These are phyloP conservation scores for Chondrus crispus DNA, from an alignment of 23 red algal genomes.

Conservation along the genomic window DNA sequence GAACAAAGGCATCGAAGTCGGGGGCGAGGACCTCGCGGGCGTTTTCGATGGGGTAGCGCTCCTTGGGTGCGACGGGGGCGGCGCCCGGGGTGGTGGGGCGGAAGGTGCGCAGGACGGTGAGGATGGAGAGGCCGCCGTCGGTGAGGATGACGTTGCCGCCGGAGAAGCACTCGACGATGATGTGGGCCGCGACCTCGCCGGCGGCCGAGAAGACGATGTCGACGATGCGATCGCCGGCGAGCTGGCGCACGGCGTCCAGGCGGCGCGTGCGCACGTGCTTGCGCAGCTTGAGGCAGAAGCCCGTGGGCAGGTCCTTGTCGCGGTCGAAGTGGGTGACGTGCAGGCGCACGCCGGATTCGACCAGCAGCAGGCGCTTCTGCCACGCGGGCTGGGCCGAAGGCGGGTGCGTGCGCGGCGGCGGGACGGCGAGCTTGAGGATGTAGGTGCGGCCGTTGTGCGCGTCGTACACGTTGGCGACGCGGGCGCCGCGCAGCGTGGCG, in stretches of 20 bases:
- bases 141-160: slow-evolving; percentile 97
- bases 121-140: slow-evolving; percentile 72
- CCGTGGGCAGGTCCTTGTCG: slow-evolving; percentile 83
- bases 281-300: slow-evolving; percentile 92
- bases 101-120: slow-evolving; percentile 73
- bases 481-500: slow-evolving; percentile 56
- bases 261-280: slow-evolving; percentile 92
- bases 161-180: slow-evolving; percentile 90
- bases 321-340: slow-evolving; percentile 84
- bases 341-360: slow-evolving; percentile 87
- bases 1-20: background rate
- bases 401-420: slow-evolving; percentile 24
- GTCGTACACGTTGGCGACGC: slow-evolving; percentile 93
- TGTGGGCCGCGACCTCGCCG: slow-evolving; percentile 31
- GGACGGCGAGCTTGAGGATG: slow-evolving; percentile 89
- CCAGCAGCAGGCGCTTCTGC: slow-evolving; percentile 73
- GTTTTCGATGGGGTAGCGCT: slow-evolving; percentile 46
- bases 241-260: slow-evolving; percentile 60
- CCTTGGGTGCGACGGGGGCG: slow-evolving; percentile 24
- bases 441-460: slow-evolving; percentile 76
- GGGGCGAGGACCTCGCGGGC: background rate
- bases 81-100: slow-evolving; percentile 6
- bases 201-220: slow-evolving; percentile 74
- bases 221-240: slow-evolving; percentile 86
- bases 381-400: slow-evolving; percentile 28